phyloP scores from a whole-genome alignment of 257 asterid species.

The Coffea eugenioides region DNA sequence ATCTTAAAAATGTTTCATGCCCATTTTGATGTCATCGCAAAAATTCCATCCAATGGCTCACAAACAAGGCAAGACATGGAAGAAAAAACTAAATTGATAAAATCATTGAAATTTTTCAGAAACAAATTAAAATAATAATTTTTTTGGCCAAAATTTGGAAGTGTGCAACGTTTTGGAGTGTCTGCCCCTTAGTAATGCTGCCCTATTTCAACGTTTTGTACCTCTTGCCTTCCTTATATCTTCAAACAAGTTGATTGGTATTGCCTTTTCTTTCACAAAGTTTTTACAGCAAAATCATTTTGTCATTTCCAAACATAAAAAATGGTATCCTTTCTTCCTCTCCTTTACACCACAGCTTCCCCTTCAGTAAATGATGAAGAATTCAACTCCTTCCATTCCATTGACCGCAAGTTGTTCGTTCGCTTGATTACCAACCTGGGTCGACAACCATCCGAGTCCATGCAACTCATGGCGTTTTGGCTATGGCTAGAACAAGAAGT shows the following conservation, averaged over 20 bases:
- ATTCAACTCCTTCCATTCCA: constrained; percentile 51
- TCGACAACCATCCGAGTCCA: constrained; percentile 49
- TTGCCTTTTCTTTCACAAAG: background rate
- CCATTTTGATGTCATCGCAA: background rate
- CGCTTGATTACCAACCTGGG: constrained; percentile 34
- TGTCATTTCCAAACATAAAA: background rate
- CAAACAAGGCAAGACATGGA: background rate
- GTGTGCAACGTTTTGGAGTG: background rate
- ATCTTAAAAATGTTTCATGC: background rate
- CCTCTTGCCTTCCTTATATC: background rate
- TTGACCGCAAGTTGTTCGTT: constrained; percentile 45
- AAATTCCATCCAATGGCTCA: background rate
- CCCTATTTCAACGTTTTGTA: background rate
- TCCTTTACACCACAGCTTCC: background rate
- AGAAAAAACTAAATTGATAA: background rate
- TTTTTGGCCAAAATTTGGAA: background rate
- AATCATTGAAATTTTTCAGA: too few species aligned
- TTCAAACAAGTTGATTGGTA: background rate
- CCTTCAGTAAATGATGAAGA: constrained; percentile 39
- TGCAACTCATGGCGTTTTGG: constrained; percentile 50
- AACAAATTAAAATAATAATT: background rate
- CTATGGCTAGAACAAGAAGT: constrained; percentile 52
- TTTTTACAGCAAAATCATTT: background rate
- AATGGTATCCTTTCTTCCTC: background rate
- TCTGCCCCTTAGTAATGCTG: background rate